Conservation (phyloP, 345 rosid genomes). For the Cardamine resedifolia region DNA sequence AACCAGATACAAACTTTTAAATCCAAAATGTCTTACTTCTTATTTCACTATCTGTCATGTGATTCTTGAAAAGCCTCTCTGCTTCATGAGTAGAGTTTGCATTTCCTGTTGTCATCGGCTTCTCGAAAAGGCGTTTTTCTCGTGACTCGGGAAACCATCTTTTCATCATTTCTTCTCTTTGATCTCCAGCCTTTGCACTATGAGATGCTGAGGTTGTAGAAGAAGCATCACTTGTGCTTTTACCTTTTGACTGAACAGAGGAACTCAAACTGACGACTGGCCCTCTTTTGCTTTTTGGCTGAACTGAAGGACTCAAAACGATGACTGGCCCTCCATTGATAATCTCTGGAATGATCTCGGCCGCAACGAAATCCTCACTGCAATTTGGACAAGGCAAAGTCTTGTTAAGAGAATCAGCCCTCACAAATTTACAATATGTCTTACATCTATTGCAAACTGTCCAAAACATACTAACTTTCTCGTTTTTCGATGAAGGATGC, state of each 20-base stretch:
- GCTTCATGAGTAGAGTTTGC: not conserved
- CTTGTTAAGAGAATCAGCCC: constrained; percentile 52
- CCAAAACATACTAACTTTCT: constrained; percentile 59
- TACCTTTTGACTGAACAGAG: not conserved
- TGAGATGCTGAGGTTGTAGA: constrained; percentile 12
- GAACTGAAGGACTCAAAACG: not conserved
- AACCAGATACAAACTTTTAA: not conserved
- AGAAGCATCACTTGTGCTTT: not conserved
- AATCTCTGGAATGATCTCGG: constrained; percentile 32
- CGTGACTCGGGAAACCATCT: constrained; percentile 28
- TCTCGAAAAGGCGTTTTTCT: not conserved
- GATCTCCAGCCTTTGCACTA: constrained; percentile 22
- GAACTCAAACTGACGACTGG: not conserved
- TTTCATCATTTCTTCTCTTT: constrained; percentile 25
- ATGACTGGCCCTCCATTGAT: not conserved
- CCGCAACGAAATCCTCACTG: constrained; percentile 54
- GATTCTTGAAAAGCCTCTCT: not conserved
- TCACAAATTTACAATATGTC: constrained; percentile 58
- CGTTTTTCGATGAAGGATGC: constrained; percentile 18
- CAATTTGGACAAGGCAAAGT: constrained; percentile 68
- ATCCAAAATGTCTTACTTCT: not conserved
- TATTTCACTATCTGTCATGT: not conserved
- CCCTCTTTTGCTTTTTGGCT: not conserved
- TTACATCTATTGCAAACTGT: constrained; percentile 65
- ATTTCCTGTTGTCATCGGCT: constrained; percentile 25